phyloP scores from a whole-genome alignment of 306 rosid species.

The Cucumis melo region DNA sequence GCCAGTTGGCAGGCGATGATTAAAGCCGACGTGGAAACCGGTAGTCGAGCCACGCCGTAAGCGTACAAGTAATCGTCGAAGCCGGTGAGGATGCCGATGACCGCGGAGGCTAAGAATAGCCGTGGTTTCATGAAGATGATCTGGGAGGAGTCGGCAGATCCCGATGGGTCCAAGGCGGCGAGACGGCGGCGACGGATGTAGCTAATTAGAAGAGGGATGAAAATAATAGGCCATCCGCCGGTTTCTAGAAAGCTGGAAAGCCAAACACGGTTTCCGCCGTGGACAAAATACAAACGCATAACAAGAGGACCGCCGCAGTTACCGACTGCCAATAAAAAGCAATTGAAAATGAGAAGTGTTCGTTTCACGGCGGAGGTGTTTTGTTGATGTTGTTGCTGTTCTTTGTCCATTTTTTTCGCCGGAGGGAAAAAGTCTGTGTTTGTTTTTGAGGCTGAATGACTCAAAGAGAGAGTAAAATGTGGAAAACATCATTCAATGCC shows the following conservation, averaged over 20 bases:
- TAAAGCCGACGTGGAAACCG: constrained; percentile 50
- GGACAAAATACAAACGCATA: constrained; percentile 61
- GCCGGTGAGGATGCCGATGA: constrained; percentile 47
- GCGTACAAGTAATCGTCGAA: constrained; percentile 51
- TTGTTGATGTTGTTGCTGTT: neutral
- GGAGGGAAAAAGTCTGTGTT: neutral
- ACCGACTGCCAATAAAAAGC: constrained; percentile 27
- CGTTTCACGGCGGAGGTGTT: constrained; percentile 6
- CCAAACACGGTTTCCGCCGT: constrained; percentile 67
- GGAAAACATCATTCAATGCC: neutral
- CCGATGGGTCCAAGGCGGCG: neutral
- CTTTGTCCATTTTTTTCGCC: neutral
- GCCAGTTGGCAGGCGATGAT: constrained; percentile 48
- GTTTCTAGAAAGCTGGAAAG: constrained; percentile 53
- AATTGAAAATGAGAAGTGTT: constrained; percentile 32
- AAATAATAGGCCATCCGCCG: constrained; percentile 51
- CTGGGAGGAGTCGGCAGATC: neutral
- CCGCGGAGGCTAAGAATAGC: constrained; percentile 23
- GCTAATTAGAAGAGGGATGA: constrained; percentile 26
- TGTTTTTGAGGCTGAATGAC: neutral
- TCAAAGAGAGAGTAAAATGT: neutral
- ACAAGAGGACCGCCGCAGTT: constrained; percentile 42
- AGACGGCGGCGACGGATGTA: constrained; percentile 28
- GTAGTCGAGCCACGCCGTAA: constrained; percentile 47
- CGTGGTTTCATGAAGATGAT: constrained; percentile 26